Percentiles rank a stretch among this genome's conserved stretches.
Evolutionary conservation across 1,139 yeast genomes (phyloP).

Genomic region (Suzukiozyma palmioleophila): DNA sequence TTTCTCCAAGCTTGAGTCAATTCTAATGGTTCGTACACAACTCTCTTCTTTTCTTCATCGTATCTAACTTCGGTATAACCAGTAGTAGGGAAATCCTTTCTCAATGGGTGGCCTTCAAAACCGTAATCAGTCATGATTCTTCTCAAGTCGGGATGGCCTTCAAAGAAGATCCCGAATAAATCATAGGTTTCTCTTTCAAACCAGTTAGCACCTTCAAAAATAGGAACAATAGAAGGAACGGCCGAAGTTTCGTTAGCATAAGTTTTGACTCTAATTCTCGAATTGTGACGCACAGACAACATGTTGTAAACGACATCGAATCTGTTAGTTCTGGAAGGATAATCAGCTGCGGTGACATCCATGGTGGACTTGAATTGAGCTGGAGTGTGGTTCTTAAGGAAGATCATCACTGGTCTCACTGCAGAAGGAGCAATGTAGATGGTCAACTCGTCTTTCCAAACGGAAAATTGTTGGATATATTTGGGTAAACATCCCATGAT

Average conservation of each 20-base stretch:
- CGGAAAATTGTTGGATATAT: conserved; percentile 77
- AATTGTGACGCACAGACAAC: conserved; percentile 77
- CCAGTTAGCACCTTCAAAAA: conserved; percentile 85
- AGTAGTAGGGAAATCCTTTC: conserved; percentile 91
- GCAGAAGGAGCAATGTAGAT: conserved; percentile 76
- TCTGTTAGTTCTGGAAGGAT: conserved; percentile 78
- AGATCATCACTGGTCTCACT: conserved; percentile 62
- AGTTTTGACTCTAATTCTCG: conserved; percentile 85
- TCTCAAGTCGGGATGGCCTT: conserved; percentile 86
- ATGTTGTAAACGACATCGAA: conserved; percentile 85
- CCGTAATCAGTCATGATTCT: conserved; percentile 92
- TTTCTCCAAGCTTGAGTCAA: conserved; percentile 90
- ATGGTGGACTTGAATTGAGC: conserved; percentile 74
- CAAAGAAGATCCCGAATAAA: conserved; percentile 81
- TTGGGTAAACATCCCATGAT: conserved; percentile 78
- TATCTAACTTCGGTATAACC: conserved; percentile 88
- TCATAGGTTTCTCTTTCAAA: conserved; percentile 87
- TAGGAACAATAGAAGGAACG: conserved; percentile 70
- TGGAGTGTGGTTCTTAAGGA: conserved; percentile 74
- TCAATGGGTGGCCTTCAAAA: conserved; percentile 86
- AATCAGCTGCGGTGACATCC: conserved; percentile 86
- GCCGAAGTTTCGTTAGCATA: conserved; percentile 80
- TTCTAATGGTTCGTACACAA: conserved; percentile 86
- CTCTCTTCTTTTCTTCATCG: conserved; percentile 87
- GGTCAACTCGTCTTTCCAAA: conserved; percentile 87